A percentile compares a stretch with the other conserved stretches of the same genome.
These are phyloP conservation scores for Metschnikowia baotianmanensis DNA, from an alignment of 805 yeast species.

Conservation along the genomic window DNA sequence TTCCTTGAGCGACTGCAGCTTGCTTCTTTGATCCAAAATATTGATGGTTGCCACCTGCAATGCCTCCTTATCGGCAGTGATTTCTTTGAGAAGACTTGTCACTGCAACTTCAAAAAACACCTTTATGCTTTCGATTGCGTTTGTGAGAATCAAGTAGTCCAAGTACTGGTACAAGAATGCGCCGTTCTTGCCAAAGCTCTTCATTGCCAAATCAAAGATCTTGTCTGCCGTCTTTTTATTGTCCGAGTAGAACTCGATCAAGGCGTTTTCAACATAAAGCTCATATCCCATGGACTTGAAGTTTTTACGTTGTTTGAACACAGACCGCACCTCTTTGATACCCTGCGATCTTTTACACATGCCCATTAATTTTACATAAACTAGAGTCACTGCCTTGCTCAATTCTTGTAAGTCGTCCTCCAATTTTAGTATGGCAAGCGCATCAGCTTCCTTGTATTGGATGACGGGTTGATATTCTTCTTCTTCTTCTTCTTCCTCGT, in stretches of 20 bases:
- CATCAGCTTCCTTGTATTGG: slow-evolving; percentile 23
- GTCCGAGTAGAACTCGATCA: slow-evolving; percentile 70
- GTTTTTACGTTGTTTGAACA: slow-evolving; percentile 64
- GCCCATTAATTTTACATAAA: slow-evolving; percentile 69
- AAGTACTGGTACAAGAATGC: slow-evolving; percentile 67
- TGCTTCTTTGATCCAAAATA: slow-evolving; percentile 15
- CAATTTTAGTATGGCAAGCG: slow-evolving; percentile 20
- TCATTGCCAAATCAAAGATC: slow-evolving; percentile 78
- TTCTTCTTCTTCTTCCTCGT: slow-evolving; percentile 20
- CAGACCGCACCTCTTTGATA: slow-evolving; percentile 65
- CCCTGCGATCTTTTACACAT: slow-evolving; percentile 67
- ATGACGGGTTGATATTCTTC: slow-evolving; percentile 11
- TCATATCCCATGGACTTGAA: slow-evolving; percentile 64
- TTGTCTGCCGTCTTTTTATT: slow-evolving; percentile 68
- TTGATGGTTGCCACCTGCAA: slow-evolving; percentile 16
- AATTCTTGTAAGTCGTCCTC: slow-evolving; percentile 24
- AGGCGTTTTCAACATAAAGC: slow-evolving; percentile 77
- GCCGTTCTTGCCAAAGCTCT: slow-evolving; percentile 50
- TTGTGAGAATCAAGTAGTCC: slow-evolving; percentile 63
- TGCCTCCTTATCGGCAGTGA: slow-evolving; percentile 21
- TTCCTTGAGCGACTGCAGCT: slow-evolving; percentile 18
- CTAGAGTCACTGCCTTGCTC: slow-evolving; percentile 51
- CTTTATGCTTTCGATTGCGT: slow-evolving; percentile 72
- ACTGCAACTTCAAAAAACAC: slow-evolving; percentile 79
- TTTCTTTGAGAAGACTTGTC: slow-evolving; percentile 46